Conservation (phyloP, 768 basidiomycete genomes). For the Baorangia bicolor region DNA sequence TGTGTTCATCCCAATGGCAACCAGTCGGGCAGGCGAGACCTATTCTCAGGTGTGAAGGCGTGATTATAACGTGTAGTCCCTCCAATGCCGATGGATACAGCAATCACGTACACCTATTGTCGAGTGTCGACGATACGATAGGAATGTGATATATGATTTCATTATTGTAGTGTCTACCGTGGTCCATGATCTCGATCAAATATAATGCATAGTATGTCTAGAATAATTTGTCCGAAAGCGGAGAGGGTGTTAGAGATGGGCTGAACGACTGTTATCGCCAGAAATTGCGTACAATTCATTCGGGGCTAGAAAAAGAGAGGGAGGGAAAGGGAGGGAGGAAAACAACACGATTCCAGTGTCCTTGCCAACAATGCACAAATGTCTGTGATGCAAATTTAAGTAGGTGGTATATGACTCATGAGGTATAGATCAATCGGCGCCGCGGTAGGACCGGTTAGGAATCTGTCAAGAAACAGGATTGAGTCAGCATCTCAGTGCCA, state of each 20-base stretch:
- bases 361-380: slow-evolving; percentile 1
- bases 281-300: neutral
- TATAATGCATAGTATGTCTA: neutral
- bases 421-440: slow-evolving; percentile 1
- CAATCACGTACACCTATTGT: neutral
- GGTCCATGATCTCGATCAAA: neutral
- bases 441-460: neutral
- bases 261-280: neutral
- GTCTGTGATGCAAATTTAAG: slow-evolving; percentile 1
- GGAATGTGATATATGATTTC: neutral
- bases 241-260: neutral
- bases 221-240: no score
- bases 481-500: neutral
- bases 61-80: neutral
- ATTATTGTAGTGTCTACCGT: neutral
- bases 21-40: neutral
- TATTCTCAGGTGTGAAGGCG: neutral
- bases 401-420: slow-evolving; percentile 3
- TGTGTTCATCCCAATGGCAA: neutral
- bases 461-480: slow-evolving; percentile 3
- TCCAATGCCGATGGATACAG: neutral
- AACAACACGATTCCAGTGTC: slow-evolving; percentile 4
- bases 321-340: neutral
- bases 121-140: neutral
- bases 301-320: neutral